Conservation (phyloP, 257 asterid species). For the Verbena officinalis region DNA sequence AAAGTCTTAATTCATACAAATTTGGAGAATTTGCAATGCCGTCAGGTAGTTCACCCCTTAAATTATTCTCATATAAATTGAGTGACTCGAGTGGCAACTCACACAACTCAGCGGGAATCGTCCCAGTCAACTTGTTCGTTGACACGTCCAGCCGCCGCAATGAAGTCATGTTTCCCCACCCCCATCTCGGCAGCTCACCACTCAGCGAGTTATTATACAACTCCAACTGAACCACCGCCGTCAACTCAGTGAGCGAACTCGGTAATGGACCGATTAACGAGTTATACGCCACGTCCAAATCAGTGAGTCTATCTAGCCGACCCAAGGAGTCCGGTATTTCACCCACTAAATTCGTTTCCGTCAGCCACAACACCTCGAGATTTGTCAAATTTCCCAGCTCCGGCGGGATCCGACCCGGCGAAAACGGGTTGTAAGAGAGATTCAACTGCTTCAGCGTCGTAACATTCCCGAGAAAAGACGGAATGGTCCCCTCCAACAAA, state of each 20-base stretch:
- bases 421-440: slow-evolving; percentile 74
- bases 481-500: slow-evolving; percentile 66
- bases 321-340: slow-evolving; percentile 78
- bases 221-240: slow-evolving; percentile 65
- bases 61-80: slow-evolving; percentile 69
- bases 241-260: slow-evolving; percentile 58
- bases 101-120: slow-evolving; percentile 70
- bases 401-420: slow-evolving; percentile 82
- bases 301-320: slow-evolving; percentile 56
- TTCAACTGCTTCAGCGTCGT: slow-evolving; percentile 71
- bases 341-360: slow-evolving; percentile 72
- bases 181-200: slow-evolving; percentile 62
- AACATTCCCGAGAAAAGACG: slow-evolving; percentile 63
- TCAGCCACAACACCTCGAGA: slow-evolving; percentile 85
- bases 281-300: slow-evolving; percentile 85
- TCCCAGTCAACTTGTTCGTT: slow-evolving; percentile 69
- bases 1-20: slow-evolving; percentile 74
- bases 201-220: slow-evolving; percentile 73
- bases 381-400: slow-evolving; percentile 74
- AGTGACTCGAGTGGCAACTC: slow-evolving; percentile 78
- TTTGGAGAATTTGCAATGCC: slow-evolving; percentile 65
- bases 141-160: slow-evolving; percentile 71
- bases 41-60: slow-evolving; percentile 63
- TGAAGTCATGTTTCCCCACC: slow-evolving; percentile 82
- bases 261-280: slow-evolving; percentile 61